Base-by-base conservation (phyloP, 371 early-diverging fungal species). In the Fennellomyces sp. region DNA sequence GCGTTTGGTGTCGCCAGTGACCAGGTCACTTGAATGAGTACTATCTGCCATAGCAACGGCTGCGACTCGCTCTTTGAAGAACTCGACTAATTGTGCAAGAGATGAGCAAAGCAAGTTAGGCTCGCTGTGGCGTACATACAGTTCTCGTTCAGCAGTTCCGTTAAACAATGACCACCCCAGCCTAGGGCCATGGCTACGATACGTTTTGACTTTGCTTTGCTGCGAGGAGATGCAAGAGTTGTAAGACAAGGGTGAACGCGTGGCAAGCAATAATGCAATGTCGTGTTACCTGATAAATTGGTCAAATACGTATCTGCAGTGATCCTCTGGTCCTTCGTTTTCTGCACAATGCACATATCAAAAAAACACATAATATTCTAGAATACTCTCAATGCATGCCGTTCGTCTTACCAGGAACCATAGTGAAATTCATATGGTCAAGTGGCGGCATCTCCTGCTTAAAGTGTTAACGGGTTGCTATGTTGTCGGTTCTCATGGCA, bases 101-200 rank as follows among this genome's bases (percentile, higher is more conserved):
- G 13, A 49, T 51, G 5, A 11, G 29, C 17, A 12, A 52, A 41
- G 2, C 36, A 23, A 38, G 0, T 6, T 33, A 8, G 35, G 6
- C 35, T 33, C 6, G 6, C 35, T 21, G 47, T 15, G 12, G 6
- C 10, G 26, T n/a, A 56, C 58, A 60, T 68, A 72, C 78, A 75
- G 36, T 76, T 53, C 10, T 68, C 47, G 33, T 79, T 76, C n/a
- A 79, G 35, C 4, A 70, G 51, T 45, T 68, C 61, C 2, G 65
- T 61, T 29, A 79, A 65, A 23, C 63, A 30, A 41, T 65, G 39
- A n/a, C 74, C 80, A 23, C 73, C 80, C 80, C 80, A 79, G 2
- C 71, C 72, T 33, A 65, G 61, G 5, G 73, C 66, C 19, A 79
- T 63, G 1, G 70, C 64, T 5, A 66, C 69, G 2, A 79, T 56